Evolutionary conservation across 371 early-diverging fungal species (phyloP).

Genomic region (Nematocida homosporus): DNA sequence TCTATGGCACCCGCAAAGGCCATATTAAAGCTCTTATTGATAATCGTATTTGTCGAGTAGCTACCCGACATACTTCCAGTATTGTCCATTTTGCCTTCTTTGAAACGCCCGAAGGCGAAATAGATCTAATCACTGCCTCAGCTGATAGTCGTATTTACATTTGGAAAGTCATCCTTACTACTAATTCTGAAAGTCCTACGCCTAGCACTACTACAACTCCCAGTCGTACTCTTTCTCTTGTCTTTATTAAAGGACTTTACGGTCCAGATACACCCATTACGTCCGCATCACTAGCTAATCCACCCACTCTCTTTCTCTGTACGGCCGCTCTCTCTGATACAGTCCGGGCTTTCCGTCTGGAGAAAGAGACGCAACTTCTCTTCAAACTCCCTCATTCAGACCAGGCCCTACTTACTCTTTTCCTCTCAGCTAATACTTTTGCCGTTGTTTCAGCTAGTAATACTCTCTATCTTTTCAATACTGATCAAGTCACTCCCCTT

Average conservation of each 20-base stretch:
- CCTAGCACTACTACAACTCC: too few species aligned
- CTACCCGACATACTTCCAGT: slow-evolving; percentile 15
- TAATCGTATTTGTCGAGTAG: background rate
- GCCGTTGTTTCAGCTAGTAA: slow-evolving; percentile 6
- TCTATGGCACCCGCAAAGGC: slow-evolving; percentile 31
- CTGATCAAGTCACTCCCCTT: background rate
- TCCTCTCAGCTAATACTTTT: background rate
- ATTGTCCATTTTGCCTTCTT: background rate
- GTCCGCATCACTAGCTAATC: slow-evolving; percentile 5
- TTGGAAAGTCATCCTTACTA: slow-evolving; percentile 36
- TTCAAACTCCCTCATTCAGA: slow-evolving; percentile 19
- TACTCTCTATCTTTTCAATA: slow-evolving; percentile 22
- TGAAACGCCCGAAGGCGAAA: slow-evolving; percentile 15
- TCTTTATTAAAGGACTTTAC: slow-evolving; percentile 44
- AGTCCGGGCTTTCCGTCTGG: slow-evolving; percentile 17
- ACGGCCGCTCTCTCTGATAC: slow-evolving; percentile 38
- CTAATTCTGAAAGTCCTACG: background rate
- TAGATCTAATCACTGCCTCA: slow-evolving; percentile 31
- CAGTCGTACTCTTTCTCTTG: slow-evolving; percentile 1
- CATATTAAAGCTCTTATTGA: slow-evolving; percentile 3
- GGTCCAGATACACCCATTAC: slow-evolving; percentile 38
- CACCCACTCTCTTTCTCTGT: slow-evolving; percentile 27
- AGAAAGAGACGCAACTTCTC: slow-evolving; percentile 44
- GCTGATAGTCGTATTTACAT: slow-evolving; percentile 8
- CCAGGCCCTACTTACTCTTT: slow-evolving; percentile 2